phyloP scores from a whole-genome alignment of 495 filamentous ascomycete species.

The Amorphotheca resinae region DNA sequence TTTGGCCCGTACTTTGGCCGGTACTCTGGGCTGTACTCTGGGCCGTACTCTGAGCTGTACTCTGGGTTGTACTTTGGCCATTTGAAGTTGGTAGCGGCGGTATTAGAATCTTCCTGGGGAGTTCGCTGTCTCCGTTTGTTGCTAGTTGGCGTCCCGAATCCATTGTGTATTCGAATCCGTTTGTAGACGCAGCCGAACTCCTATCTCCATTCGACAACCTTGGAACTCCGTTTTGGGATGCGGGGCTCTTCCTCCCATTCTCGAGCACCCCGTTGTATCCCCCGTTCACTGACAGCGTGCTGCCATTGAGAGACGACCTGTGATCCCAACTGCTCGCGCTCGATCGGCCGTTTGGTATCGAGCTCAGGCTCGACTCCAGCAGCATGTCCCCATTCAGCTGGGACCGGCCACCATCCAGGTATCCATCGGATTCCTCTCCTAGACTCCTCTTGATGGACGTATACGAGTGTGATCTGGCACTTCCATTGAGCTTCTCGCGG shows the following conservation, averaged over 20 bases:
- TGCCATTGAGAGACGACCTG: slow-evolving; percentile 38
- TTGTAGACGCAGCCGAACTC: slow-evolving; percentile 12
- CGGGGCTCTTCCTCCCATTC: slow-evolving; percentile 24
- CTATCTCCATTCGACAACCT: slow-evolving; percentile 15
- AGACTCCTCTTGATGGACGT: slow-evolving; percentile 22
- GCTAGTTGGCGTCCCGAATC: slow-evolving; percentile 20
- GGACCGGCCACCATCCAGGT: slow-evolving; percentile 13
- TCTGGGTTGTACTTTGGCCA: slow-evolving; percentile 9
- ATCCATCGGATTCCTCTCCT: slow-evolving; percentile 14
- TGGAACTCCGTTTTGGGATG: slow-evolving; percentile 21
- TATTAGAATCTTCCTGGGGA: slow-evolving; percentile 27
- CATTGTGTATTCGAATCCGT: slow-evolving; percentile 9
- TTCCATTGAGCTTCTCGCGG: slow-evolving; percentile 24
- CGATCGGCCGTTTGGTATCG: slow-evolving; percentile 24
- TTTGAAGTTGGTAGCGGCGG: slow-evolving; percentile 18
- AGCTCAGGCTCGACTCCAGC: slow-evolving; percentile 23
- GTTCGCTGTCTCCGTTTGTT: slow-evolving; percentile 32
- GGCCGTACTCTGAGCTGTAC: too few species aligned
- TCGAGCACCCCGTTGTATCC: slow-evolving; percentile 29
- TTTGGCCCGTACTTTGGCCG: too few species aligned
- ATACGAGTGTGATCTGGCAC: slow-evolving; percentile 10
- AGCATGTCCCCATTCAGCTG: slow-evolving; percentile 27
- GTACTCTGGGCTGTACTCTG: too few species aligned
- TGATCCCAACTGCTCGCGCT: slow-evolving; percentile 32
- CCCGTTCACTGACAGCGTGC: slow-evolving; percentile 38